A percentile compares a stretch with the other conserved stretches of the same genome.
phyloP scores from a whole-genome alignment of 2,329 filamentous ascomycete genomes.

The Ustilaginoidea virens region DNA sequence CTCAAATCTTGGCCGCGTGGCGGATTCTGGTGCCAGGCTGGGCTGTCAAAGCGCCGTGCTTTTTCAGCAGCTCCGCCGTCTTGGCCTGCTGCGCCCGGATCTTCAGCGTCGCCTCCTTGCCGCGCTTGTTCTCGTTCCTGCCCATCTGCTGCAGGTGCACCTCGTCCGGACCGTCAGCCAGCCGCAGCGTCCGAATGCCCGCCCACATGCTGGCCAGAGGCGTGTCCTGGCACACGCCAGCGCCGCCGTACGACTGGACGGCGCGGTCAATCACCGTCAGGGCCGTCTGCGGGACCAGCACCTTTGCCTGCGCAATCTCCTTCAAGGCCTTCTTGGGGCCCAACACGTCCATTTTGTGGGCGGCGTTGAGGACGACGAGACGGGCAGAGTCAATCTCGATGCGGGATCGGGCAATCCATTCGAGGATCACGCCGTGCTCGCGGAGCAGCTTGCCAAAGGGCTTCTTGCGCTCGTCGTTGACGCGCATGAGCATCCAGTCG shows the following conservation, averaged over 20 bases:
- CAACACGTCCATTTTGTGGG: constrained; percentile 81
- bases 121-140: constrained; percentile 62
- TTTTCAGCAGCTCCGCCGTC: constrained; percentile 48
- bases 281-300: constrained; percentile 69
- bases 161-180: constrained; percentile 93
- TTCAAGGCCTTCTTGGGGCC: constrained; percentile 81
- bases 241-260: constrained; percentile 81
- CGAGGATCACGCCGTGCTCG: constrained; percentile 86
- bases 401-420: constrained; percentile 84
- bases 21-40: constrained; percentile 38
- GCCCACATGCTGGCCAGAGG: constrained; percentile 78
- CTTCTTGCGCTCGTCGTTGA: constrained; percentile 84
- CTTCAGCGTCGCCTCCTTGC: constrained; percentile 41
- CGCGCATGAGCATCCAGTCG: constrained; percentile 85
- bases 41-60: constrained; percentile 31
- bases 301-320: constrained; percentile 92
- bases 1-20: constrained; percentile 29
- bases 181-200: constrained; percentile 61
- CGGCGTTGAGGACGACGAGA: constrained; percentile 82
- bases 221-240: constrained; percentile 87
- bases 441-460: constrained; percentile 78
- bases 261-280: constrained; percentile 86
- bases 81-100: constrained; percentile 49
- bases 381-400: constrained; percentile 90
- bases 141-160: constrained; percentile 78